These are phyloP conservation scores for Rhodocollybia butyracea DNA, from an alignment of 768 basidiomycete genomes.

Conservation along the genomic window DNA sequence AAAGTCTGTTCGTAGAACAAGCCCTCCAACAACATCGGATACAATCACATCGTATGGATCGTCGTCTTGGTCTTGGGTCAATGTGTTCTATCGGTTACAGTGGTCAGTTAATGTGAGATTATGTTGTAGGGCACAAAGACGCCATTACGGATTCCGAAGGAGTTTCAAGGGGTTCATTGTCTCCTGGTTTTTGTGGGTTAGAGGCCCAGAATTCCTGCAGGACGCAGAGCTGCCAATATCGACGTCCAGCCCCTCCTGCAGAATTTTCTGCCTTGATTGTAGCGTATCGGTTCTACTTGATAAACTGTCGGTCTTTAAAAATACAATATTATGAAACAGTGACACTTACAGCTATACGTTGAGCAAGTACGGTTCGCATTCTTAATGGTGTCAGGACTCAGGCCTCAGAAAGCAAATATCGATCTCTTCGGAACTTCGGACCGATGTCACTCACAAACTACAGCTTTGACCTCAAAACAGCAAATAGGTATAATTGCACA, in stretches of 20 bases:
- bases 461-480: too few species aligned
- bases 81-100: constrained; percentile 9
- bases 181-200: constrained; percentile 9
- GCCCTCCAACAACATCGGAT: constrained; percentile 48
- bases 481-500: too few species aligned
- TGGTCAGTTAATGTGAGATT: background rate
- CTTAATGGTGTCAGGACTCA: background rate
- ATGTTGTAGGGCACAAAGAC: background rate
- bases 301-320: background rate
- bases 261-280: constrained; percentile 42
- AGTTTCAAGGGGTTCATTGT: constrained; percentile 8
- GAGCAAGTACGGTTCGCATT: constrained; percentile 4
- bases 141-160: constrained; percentile 10
- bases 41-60: constrained; percentile 54
- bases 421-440: too few species aligned
- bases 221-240: constrained; percentile 51
- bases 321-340: background rate
- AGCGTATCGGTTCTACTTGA: constrained; percentile 29
- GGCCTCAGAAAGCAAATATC: too few species aligned
- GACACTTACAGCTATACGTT: constrained; percentile 1
- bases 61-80: constrained; percentile 42
- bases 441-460: too few species aligned
- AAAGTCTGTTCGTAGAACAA: constrained; percentile 74
- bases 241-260: constrained; percentile 52
- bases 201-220: constrained; percentile 48